phyloP scores from a whole-genome alignment of 495 filamentous ascomycete genomes.

The Letharia columbiana region DNA sequence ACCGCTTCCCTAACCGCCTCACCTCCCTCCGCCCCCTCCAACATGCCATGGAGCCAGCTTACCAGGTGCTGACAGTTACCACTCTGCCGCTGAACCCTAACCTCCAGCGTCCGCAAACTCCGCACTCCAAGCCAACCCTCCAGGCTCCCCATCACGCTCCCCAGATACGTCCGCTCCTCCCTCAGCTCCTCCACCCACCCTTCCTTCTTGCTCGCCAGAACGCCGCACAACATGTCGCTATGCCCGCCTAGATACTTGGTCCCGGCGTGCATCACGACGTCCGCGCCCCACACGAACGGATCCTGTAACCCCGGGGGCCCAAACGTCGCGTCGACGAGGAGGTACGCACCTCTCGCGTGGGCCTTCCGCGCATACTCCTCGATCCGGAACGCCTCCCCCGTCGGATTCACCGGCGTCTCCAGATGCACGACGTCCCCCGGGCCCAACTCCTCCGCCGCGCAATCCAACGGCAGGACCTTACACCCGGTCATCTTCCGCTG shows the following conservation, averaged over 20 bases:
- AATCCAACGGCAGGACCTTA: slow-evolving; percentile 55
- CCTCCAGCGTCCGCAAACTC: slow-evolving; percentile 75
- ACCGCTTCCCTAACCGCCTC: slow-evolving; percentile 47
- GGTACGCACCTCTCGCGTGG: slow-evolving; percentile 57
- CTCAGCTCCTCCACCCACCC: slow-evolving; percentile 50
- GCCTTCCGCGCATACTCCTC: slow-evolving; percentile 59
- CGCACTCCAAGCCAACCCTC: slow-evolving; percentile 89
- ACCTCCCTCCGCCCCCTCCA: slow-evolving; percentile 33
- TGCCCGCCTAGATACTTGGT: slow-evolving; percentile 97
- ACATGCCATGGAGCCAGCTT: slow-evolving; percentile 51
- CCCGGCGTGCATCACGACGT: slow-evolving; percentile 81
- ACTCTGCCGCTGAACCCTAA: slow-evolving; percentile 70
- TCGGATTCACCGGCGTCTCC: slow-evolving; percentile 87
- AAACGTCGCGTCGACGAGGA: slow-evolving; percentile 89
- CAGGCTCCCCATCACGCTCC: slow-evolving; percentile 78
- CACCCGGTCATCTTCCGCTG: slow-evolving; percentile 63
- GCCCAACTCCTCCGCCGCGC: slow-evolving; percentile 44
- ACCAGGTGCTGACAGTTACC: slow-evolving; percentile 60
- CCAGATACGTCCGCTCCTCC: slow-evolving; percentile 62
- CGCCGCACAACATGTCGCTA: slow-evolving; percentile 80
- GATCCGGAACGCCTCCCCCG: slow-evolving; percentile 70
- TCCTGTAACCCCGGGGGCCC: slow-evolving; percentile 85
- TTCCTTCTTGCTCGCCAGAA: slow-evolving; percentile 54
- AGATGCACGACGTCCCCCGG: slow-evolving; percentile 81
- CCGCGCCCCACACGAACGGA: slow-evolving; percentile 70